Conservation (phyloP, 2,329 filamentous ascomycete species). For the Colletotrichum eleusines region DNA sequence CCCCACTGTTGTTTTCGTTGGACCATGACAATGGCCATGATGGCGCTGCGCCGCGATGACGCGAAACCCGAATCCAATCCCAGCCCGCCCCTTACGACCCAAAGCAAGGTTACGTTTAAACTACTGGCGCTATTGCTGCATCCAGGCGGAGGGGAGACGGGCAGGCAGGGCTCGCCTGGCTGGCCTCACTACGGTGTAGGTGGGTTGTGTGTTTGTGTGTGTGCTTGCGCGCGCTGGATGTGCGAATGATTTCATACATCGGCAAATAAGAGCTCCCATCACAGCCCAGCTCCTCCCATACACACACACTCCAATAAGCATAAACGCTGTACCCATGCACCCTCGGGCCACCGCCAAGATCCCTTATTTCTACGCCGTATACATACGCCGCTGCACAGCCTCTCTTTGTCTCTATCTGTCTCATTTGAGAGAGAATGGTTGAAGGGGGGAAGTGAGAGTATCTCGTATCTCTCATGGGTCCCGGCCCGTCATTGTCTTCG, state of each 20-base stretch:
- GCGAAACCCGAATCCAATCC: constrained; percentile 1
- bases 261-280: constrained; percentile 5
- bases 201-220: background rate
- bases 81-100: background rate
- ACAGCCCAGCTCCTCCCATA: background rate
- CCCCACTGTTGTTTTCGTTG: background rate
- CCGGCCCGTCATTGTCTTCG: background rate
- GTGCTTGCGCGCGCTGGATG: background rate
- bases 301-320: constrained; percentile 30
- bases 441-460: too few species aligned
- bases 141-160: background rate
- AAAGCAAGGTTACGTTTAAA: background rate
- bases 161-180: background rate
- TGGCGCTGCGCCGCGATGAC: constrained; percentile 1
- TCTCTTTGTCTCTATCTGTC: background rate
- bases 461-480: background rate
- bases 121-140: constrained; percentile 7
- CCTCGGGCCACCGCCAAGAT: background rate
- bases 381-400: constrained; percentile 14
- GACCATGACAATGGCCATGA: background rate
- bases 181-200: background rate
- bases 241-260: background rate
- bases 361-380: constrained; percentile 3
- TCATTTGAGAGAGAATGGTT: background rate
- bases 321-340: constrained; percentile 13